Percentiles rank a stretch among this genome's conserved stretches.
These are phyloP conservation scores for Ceraceosorus guamensis DNA, from an alignment of 1,284 basidiomycete species.

Conservation along the genomic window DNA sequence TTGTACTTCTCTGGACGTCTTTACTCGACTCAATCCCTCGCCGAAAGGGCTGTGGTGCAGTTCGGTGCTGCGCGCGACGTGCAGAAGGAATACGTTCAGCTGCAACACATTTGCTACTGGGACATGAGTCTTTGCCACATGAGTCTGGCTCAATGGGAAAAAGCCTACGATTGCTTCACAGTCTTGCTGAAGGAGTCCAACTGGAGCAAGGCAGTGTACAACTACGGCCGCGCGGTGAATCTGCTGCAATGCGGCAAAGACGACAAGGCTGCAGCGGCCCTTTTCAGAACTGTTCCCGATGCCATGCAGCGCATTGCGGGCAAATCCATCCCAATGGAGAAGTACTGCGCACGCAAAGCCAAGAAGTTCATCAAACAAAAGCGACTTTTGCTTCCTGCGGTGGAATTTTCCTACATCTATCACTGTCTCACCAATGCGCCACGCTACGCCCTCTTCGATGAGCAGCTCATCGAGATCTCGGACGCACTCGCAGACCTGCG, in stretches of 20 bases:
- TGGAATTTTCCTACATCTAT: constrained; percentile 46
- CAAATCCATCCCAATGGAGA: constrained; percentile 47
- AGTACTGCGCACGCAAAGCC: constrained; percentile 43
- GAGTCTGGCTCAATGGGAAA: constrained; percentile 35
- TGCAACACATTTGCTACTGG: constrained; percentile 47
- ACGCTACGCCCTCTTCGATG: constrained; percentile 23
- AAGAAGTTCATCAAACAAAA: constrained; percentile 39
- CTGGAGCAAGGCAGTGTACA: constrained; percentile 48
- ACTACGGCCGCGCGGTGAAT: constrained; percentile 35
- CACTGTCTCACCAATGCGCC: constrained; percentile 46
- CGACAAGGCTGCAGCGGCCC: constrained; percentile 19
- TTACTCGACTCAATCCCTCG: constrained; percentile 42
- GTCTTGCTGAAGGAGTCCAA: constrained; percentile 42
- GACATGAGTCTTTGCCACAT: constrained; percentile 45
- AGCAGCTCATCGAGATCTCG: constrained; percentile 29
- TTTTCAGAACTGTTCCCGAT: constrained; percentile 31
- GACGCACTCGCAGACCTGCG: constrained; percentile 30
- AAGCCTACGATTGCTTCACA: constrained; percentile 30
- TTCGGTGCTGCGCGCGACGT: constrained; percentile 40
- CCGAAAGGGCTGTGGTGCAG: constrained; percentile 36
- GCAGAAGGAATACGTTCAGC: constrained; percentile 45
- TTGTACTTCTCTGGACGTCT: constrained; percentile 48
- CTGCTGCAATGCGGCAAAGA: constrained; percentile 22
- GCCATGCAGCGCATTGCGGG: constrained; percentile 46
- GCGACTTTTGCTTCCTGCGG: constrained; percentile 34